phyloP scores from a whole-genome alignment of 257 asterid species.

The Nicotiana benthamiana region DNA sequence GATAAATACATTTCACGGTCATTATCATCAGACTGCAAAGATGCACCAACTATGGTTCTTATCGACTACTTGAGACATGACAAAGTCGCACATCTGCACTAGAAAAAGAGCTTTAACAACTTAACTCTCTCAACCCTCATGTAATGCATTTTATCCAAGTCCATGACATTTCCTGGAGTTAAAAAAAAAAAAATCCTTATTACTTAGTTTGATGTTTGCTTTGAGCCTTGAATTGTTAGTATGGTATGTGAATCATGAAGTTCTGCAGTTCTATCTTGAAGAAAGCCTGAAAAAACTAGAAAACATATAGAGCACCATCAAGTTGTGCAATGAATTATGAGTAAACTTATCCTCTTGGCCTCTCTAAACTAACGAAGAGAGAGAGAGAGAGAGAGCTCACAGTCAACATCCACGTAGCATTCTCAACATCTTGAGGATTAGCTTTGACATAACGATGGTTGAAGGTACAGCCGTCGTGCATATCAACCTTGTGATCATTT shows the following conservation, averaged over 20 bases:
- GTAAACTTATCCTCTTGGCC: not conserved
- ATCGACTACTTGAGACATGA: not conserved
- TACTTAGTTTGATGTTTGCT: not conserved
- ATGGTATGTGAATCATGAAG: not conserved
- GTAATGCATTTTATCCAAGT: not conserved
- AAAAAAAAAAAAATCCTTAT: not conserved
- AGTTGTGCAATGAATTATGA: not conserved
- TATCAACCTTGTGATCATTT: slow-evolving; percentile 36
- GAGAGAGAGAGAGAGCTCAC: slow-evolving; percentile 18
- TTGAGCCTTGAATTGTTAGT: not conserved
- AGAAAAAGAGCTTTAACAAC: not conserved
- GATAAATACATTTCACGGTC: not conserved
- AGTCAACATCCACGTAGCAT: slow-evolving; percentile 40
- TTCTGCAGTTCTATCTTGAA: not conserved
- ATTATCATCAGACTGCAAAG: not conserved
- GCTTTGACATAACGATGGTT: slow-evolving; percentile 38
- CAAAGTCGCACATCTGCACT: not conserved
- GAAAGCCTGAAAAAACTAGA: not conserved
- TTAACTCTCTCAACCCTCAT: not conserved
- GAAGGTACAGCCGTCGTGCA: slow-evolving; percentile 35
- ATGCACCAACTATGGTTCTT: not conserved
- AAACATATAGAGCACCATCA: not conserved
- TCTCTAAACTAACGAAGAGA: not conserved
- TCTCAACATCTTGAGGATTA: slow-evolving; percentile 31
- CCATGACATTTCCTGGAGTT: not conserved